Base-by-base conservation (phyloP, 2,329 filamentous ascomycete species). In the Colletotrichum lini region DNA sequence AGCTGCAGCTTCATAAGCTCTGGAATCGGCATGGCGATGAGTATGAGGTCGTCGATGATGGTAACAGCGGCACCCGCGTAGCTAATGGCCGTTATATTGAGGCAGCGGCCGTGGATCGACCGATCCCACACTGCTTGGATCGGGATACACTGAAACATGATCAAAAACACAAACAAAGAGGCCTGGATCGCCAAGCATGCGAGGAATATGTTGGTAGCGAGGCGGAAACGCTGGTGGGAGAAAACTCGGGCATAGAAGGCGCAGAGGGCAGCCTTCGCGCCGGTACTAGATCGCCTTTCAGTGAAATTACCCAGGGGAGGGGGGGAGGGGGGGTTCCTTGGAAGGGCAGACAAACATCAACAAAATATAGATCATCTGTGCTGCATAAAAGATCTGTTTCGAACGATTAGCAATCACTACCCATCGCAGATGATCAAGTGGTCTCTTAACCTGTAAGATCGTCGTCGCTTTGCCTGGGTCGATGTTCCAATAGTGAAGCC, bases 211-310 rank as follows among this genome's bases (percentile, higher is more conserved):
- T 49, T 49, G 10, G n/a, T 6, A 12, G 10, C 47, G 18, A 15
- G 5, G 9, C n/a, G 47, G n/a, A 49, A 49, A 5, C 60, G 54
- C 4, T 9, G 54, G 7, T 53, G 49, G 15, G 58, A 57, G 57
- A 77, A 77, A 3, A 77, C 72, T 10, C 73, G 75, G 35, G 58
- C 71, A 67, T 73, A 73, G 44, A 78, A 73, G 35, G 77, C 58
- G 21, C 77, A 68, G 52, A 78, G 75, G n/a, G 76, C 74, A 3
- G 73, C 54, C 42, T 78, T 78, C 16, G 76, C 73, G 6, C 69
- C 56, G 10, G 73, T 66, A 9, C 65, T 67, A 18, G n/a, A 15
- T 49, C n/a, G 13, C 3, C 47, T 47, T 2, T 9, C 10, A 23
- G 47, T 12, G 4, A 12, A 23, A 23, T 38, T 38, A 2, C 8